These are phyloP conservation scores for Haplosporangium sp. DNA, from an alignment of 371 early-diverging fungal species.

Conservation along the genomic window DNA sequence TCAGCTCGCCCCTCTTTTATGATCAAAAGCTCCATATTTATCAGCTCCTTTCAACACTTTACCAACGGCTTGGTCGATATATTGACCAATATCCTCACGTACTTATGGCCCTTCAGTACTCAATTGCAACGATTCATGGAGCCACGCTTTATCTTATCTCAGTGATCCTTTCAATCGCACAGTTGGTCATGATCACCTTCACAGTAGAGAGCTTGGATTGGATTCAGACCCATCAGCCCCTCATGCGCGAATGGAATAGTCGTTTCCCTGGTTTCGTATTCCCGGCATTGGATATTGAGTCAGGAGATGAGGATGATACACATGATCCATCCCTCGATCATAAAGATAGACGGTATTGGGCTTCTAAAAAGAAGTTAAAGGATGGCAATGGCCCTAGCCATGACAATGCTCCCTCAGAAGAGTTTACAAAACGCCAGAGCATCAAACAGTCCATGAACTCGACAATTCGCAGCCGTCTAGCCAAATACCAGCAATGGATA, in stretches of 20 bases:
- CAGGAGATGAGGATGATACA: conserved; percentile 12
- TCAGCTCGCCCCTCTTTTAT: conserved; percentile 46
- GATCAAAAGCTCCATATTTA: conserved; percentile 47
- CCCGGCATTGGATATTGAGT: conserved; percentile 42
- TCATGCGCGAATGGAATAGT: conserved; percentile 46
- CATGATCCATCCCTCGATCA: neutral
- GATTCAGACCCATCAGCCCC: conserved; percentile 35
- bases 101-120: conserved; percentile 42
- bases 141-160: conserved; percentile 42
- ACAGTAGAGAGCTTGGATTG: conserved; percentile 50
- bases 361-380: conserved; percentile 16
- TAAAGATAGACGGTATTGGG: conserved; percentile 26
- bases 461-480: conserved; percentile 29
- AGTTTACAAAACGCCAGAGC: conserved; percentile 8
- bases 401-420: conserved; percentile 25
- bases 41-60: conserved; percentile 20
- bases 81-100: conserved; percentile 21
- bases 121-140: conserved; percentile 41
- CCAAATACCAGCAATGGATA: conserved; percentile 35
- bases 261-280: conserved; percentile 49
- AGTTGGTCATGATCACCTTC: conserved; percentile 41
- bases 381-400: conserved; percentile 8
- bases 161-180: conserved; percentile 40
- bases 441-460: conserved; percentile 38
- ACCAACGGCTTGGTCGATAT: conserved; percentile 19